Evolutionary conservation across 306 rosid genomes (phyloP).

Genomic region (Begonia peltatifolia): DNA sequence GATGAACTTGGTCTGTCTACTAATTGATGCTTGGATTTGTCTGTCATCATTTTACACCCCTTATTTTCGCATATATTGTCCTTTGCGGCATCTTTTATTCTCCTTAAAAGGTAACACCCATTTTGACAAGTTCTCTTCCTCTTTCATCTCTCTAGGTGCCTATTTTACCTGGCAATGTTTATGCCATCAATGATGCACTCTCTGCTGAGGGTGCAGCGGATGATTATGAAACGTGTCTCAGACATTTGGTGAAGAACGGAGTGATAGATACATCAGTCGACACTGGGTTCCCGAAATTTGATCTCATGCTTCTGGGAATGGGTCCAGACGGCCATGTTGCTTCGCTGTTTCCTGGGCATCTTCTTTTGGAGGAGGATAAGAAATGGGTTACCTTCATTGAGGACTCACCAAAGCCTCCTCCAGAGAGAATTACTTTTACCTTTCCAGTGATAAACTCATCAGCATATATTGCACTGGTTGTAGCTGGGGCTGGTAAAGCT

Average conservation of each 20-base stretch:
- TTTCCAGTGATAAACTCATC: conserved; percentile 78
- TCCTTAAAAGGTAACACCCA: too few relatives aligned
- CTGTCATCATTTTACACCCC: too few relatives aligned
- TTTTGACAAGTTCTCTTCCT: too few relatives aligned
- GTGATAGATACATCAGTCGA: conserved; percentile 35
- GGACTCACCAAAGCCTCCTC: conserved; percentile 95
- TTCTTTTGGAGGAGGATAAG: conserved; percentile 53
- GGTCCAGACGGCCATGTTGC: conserved; percentile 98
- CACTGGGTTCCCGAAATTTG: conserved; percentile 76
- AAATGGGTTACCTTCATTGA: conserved; percentile 71
- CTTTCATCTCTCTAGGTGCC: conserved; percentile 37
- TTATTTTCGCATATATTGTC: too few relatives aligned
- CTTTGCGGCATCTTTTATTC: too few relatives aligned
- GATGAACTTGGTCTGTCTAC: too few relatives aligned
- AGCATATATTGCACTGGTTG: conserved; percentile 53
- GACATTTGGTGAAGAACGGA: conserved; percentile 31
- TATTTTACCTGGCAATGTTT: conserved; percentile 43
- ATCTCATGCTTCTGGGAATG: conserved; percentile 90
- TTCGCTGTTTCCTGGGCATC: conserved; percentile 90
- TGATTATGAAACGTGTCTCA: conserved; percentile 67
- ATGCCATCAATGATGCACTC: conserved; percentile 70
- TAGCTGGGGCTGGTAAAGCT: conserved; percentile 59
- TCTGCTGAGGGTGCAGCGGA: conserved; percentile 90
- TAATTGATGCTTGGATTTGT: too few relatives aligned
- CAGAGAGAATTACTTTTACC: conserved; percentile 78